Conservation (phyloP, 1,139 yeast species). For the Eremothecium sinecaudum region DNA sequence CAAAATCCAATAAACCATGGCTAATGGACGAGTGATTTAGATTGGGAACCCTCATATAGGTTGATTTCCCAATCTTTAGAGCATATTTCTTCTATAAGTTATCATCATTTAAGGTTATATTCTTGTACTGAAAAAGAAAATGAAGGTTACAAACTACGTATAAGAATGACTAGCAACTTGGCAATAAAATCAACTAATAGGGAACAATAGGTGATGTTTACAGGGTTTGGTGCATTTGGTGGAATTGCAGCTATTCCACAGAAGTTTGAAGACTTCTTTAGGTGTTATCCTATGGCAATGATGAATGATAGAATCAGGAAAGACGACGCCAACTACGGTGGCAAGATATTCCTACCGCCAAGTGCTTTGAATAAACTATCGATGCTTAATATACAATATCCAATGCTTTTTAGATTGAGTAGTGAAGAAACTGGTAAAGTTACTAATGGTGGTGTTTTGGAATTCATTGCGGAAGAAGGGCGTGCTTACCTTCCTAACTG, state of each 20-base stretch:
- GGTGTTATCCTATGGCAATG: constrained; percentile 88
- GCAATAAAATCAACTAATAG: no score
- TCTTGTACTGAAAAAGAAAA: no score
- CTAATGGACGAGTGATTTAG: no score
- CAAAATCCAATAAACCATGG: no score
- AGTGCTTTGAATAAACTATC: constrained; percentile 84
- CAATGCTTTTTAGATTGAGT: constrained; percentile 80
- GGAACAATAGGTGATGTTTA: constrained; percentile 23
- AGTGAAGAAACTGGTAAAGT: constrained; percentile 50
- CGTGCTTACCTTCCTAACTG: constrained; percentile 90
- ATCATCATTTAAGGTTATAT: no score
- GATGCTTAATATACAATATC: constrained; percentile 82
- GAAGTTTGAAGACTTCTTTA: constrained; percentile 66
- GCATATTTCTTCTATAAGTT: no score
- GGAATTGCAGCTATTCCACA: constrained; percentile 31
- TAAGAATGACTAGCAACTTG: no score
- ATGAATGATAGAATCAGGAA: constrained; percentile 74
- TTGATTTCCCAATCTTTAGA: no score
- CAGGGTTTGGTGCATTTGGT: constrained; percentile 29
- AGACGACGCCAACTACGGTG: constrained; percentile 88
- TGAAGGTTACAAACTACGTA: no score
- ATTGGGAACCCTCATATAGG: no score
- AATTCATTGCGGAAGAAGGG: constrained; percentile 96
- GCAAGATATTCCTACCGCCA: constrained; percentile 90
- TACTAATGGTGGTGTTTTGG: constrained; percentile 91